Base-by-base conservation (phyloP, 2,329 filamentous ascomycete species). In the Neofusicoccum cordaticola region DNA sequence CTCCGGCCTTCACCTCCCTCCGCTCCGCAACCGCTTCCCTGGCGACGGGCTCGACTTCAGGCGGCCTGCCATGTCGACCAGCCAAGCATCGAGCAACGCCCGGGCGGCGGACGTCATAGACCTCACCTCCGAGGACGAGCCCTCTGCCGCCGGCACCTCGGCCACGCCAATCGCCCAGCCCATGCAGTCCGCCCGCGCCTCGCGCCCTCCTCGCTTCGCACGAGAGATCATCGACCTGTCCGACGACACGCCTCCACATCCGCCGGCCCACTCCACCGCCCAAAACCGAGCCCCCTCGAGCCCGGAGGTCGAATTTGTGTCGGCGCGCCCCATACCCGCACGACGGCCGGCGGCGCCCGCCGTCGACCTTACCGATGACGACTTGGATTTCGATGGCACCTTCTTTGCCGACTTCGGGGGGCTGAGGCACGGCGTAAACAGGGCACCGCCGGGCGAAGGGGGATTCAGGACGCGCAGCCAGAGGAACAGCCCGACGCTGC, bases 21-120 rank as follows among this genome's bases (percentile, higher is more conserved):
- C 57, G 3, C 15, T 66, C 8, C 63, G 53, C 27, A 67, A 34
- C 15, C 62, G 62, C 62, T 83, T 74, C 67, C 72, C 77, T 13
- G 82, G 84, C n/a, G 83, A 86, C 75, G 84, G 85, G 3, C 76
- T 81, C 50, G 85, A 87, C 67, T 84, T 79, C 67, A 78, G 85
- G 65, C 78, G 83, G 66, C 85, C 85, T 1, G 73, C 79, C 15
- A 74, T 78, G 75, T 66, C 68, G 13, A 66, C 65, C n/a, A 17
- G 60, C 3, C 37, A 31, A 41, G 63, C 62, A 27, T 66, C 47
- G 17, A 37, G 62, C 37, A 13, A 63, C 13, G 50, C n/a, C 37
- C 42, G 41, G 56, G 41, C 42, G 9, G 37, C 62, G 15, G 42
- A 52, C 15, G 67, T 78, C 3, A 77, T 81, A 57, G 76, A 80